Conservation (phyloP, 1,284 basidiomycete species). For the Polyporus tsugae region DNA sequence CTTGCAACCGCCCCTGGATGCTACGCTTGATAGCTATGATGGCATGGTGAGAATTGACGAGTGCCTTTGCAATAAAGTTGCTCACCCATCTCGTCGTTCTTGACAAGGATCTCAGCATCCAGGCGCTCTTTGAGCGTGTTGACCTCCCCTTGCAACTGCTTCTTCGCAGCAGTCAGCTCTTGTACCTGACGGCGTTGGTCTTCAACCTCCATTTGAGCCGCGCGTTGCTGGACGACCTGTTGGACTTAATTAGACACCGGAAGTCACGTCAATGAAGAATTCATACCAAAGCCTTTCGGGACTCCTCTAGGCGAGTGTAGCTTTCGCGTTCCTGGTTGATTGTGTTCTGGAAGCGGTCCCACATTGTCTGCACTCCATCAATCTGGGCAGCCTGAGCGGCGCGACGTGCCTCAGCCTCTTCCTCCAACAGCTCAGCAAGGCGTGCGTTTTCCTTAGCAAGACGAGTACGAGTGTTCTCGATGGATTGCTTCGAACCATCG, state of each 20-base stretch:
- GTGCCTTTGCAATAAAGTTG: conserved; percentile 2
- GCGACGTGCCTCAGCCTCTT: conserved; percentile 71
- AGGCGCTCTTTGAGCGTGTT: conserved; percentile 62
- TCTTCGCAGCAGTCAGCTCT: conserved; percentile 63
- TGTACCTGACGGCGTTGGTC: conserved; percentile 66
- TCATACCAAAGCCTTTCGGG: conserved; percentile 74
- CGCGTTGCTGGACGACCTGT: conserved; percentile 74
- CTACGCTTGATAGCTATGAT: conserved; percentile 63
- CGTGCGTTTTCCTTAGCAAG: conserved; percentile 67
- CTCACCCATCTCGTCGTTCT: conserved; percentile 68
- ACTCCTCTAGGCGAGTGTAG: conserved; percentile 72
- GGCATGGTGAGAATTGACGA: conserved; percentile 8
- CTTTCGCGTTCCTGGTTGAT: conserved; percentile 68
- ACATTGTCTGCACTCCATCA: conserved; percentile 73
- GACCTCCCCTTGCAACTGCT: conserved; percentile 67
- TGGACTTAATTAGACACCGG: conserved; percentile 13
- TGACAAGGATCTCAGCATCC: conserved; percentile 58
- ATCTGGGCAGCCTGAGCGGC: conserved; percentile 67
- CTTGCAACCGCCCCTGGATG: conserved; percentile 68
- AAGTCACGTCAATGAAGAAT: neutral
- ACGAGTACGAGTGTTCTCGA: conserved; percentile 64
- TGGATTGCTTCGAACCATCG: conserved; percentile 71
- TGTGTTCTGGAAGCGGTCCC: conserved; percentile 72
- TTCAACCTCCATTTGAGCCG: conserved; percentile 70
- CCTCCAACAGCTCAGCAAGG: conserved; percentile 63